These are phyloP conservation scores for Trichoderma virens DNA, from an alignment of 495 filamentous ascomycete species.

Conservation along the genomic window DNA sequence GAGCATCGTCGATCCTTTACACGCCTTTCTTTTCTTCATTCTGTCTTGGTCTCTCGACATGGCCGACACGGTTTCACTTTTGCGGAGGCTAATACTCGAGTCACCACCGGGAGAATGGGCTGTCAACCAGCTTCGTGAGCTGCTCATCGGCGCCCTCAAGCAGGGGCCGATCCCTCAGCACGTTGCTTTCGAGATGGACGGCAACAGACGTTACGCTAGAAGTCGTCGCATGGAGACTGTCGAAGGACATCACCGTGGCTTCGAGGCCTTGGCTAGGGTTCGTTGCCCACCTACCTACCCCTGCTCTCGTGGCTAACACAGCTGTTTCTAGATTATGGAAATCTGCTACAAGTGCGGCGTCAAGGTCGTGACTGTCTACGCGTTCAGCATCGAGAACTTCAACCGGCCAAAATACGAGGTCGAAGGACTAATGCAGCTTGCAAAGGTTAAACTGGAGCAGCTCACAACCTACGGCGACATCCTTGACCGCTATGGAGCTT, in stretches of 20 bases:
- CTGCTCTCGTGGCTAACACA: not conserved
- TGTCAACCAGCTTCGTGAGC: conserved; percentile 60
- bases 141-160: conserved; percentile 77
- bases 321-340: conserved; percentile 64
- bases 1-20: not conserved
- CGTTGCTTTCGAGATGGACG: conserved; percentile 98
- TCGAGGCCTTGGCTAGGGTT: conserved; percentile 84
- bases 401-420: conserved; percentile 97
- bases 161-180: conserved; percentile 90
- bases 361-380: conserved; percentile 92
- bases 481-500: conserved; percentile 85
- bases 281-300: conserved; percentile 11
- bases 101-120: conserved; percentile 86
- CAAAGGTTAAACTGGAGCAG: conserved; percentile 85
- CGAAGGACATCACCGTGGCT: conserved; percentile 93
- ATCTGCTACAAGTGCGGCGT: conserved; percentile 96
- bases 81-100: conserved; percentile 45
- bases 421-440: conserved; percentile 95
- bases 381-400: conserved; percentile 98
- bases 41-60: not conserved
- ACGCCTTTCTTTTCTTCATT: not conserved
- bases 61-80: conserved; percentile 1
- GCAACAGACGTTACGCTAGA: conserved; percentile 85
- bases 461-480: conserved; percentile 89
- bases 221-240: conserved; percentile 90